Conservation (phyloP, 2,329 filamentous ascomycete species). For the Westerdykella aurantiaca region DNA sequence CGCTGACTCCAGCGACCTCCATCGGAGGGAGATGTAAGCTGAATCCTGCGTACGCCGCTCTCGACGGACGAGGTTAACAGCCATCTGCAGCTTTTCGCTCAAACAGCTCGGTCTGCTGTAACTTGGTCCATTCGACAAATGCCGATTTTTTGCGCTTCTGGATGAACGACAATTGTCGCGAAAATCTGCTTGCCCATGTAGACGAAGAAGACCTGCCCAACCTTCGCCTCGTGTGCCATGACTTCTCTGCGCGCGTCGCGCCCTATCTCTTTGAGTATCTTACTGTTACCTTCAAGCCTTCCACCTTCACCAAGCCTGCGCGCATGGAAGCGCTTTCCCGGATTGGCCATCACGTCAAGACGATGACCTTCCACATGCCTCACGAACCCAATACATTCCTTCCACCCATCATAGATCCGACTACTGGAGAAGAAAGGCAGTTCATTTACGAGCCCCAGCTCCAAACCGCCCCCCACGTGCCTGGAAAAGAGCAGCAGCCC, state of each 20-base stretch:
- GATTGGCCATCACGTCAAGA: constrained; percentile 73
- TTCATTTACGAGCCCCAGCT: constrained; percentile 78
- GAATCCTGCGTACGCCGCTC: constrained; percentile 5
- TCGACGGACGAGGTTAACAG: constrained; percentile 12
- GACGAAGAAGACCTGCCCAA: constrained; percentile 40
- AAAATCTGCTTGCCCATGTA: constrained; percentile 40
- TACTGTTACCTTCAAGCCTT: constrained; percentile 64
- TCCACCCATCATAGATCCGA: constrained; percentile 74
- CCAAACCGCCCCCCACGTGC: constrained; percentile 49
- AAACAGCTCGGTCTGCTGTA: constrained; percentile 43
- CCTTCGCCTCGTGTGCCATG: constrained; percentile 62
- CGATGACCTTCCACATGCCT: constrained; percentile 69
- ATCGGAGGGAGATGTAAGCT: constrained; percentile 34
- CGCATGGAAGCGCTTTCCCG: constrained; percentile 68
- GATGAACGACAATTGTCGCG: constrained; percentile 44
- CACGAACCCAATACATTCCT: constrained; percentile 75
- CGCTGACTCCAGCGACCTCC: constrained; percentile 38
- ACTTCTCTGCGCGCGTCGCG: constrained; percentile 65
- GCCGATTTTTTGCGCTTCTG: constrained; percentile 47
- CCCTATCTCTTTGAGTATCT: constrained; percentile 64
- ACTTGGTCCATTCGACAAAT: constrained; percentile 45
- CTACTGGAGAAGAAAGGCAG: constrained; percentile 68
- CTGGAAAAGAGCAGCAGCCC: constrained; percentile 55
- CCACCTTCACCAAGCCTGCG: constrained; percentile 67
- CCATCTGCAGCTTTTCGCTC: constrained; percentile 37